Evolutionary conservation across 345 rosid genomes (phyloP).

Genomic region (Sisymbrium irio): DNA sequence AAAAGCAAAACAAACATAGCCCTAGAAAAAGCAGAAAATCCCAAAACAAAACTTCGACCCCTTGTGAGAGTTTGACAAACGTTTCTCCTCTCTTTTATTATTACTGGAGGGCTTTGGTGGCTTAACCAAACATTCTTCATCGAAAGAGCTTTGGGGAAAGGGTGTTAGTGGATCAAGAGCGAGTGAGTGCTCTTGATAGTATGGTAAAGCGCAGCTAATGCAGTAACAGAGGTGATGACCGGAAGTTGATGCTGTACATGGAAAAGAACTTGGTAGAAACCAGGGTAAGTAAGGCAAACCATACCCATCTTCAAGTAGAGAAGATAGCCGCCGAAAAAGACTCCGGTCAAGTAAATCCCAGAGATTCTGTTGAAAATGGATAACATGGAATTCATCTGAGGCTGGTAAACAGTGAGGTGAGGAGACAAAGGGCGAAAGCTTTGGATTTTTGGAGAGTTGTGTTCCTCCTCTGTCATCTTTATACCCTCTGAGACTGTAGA

Average conservation of each 20-base stretch:
- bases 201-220: constrained; percentile 31
- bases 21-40: background rate
- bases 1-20: constrained; percentile 5
- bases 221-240: constrained; percentile 36
- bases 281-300: constrained; percentile 37
- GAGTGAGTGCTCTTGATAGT: constrained; percentile 36
- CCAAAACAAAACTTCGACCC: constrained; percentile 10
- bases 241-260: constrained; percentile 34
- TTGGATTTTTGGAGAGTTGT: constrained; percentile 4
- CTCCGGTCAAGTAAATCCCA: constrained; percentile 36
- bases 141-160: constrained; percentile 6
- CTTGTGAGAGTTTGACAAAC: constrained; percentile 16
- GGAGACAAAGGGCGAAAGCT: constrained; percentile 33
- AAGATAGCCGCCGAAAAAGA: constrained; percentile 28
- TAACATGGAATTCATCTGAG: constrained; percentile 37
- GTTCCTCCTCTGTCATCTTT: constrained; percentile 20
- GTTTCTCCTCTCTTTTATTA: constrained; percentile 25
- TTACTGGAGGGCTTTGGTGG: constrained; percentile 10
- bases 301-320: constrained; percentile 39
- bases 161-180: constrained; percentile 24
- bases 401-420: constrained; percentile 36
- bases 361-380: constrained; percentile 39
- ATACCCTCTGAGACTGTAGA: constrained; percentile 30
- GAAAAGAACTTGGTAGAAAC: constrained; percentile 36
- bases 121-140: background rate